Conservation (phyloP, 805 yeast species). For the Wickerhamiella kurtzmanii region DNA sequence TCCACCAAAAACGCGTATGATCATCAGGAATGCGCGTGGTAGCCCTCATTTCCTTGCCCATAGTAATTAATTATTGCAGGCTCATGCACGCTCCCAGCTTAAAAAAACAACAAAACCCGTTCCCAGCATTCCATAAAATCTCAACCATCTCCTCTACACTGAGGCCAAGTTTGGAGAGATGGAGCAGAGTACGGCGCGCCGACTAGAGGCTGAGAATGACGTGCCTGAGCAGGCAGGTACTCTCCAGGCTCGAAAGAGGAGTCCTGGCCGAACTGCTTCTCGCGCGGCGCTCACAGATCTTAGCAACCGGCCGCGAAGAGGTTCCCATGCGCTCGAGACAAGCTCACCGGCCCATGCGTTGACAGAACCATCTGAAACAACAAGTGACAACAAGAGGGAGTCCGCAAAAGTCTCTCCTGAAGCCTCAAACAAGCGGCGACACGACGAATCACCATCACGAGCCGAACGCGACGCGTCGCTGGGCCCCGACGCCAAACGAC, state of each 20-base stretch:
- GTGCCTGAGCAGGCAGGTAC: not conserved
- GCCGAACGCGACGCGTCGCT: not conserved
- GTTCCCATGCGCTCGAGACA: not conserved
- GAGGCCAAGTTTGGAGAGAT: not conserved
- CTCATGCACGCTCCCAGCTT: too few species aligned
- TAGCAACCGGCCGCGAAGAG: not conserved
- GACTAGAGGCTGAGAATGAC: not conserved
- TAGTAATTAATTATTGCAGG: too few species aligned
- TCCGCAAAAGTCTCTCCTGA: not conserved
- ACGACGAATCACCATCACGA: not conserved
- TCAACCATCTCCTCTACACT: not conserved
- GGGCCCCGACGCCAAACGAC: not conserved
- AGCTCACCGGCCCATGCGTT: not conserved
- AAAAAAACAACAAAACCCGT: not conserved
- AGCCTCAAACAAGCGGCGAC: not conserved
- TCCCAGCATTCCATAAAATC: not conserved
- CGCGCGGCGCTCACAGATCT: not conserved
- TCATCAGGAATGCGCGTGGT: too few species aligned
- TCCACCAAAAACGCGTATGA: too few species aligned
- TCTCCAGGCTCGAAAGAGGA: not conserved
- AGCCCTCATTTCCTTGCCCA: too few species aligned
- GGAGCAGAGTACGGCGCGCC: slow-evolving; percentile 1
- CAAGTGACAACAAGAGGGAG: not conserved
- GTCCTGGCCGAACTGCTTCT: not conserved
- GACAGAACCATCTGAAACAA: not conserved